Conservation (phyloP, 139 green algal genomes). For the Chlamydomonas eustigma region DNA sequence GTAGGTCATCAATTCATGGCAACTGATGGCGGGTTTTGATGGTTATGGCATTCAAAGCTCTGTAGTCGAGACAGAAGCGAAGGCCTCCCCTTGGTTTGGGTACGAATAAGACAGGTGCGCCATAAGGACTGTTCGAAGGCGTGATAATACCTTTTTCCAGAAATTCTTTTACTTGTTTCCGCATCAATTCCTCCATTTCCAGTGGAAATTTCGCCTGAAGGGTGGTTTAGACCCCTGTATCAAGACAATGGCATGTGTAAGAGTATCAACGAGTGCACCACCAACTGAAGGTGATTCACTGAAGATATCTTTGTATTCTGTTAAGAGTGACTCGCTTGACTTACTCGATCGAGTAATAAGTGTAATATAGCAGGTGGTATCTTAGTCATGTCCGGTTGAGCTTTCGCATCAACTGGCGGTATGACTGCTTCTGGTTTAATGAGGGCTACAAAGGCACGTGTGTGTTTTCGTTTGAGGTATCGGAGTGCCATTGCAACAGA, state of each 20-base stretch:
- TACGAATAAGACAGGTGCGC: slow-evolving; percentile 16
- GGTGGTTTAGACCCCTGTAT: not conserved
- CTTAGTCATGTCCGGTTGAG: too few species aligned
- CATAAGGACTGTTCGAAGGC: slow-evolving; percentile 45
- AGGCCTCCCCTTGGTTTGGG: slow-evolving; percentile 35
- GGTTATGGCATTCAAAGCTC: slow-evolving; percentile 24
- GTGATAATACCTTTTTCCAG: slow-evolving; percentile 47
- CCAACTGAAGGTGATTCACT: too few species aligned
- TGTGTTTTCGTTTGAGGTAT: too few species aligned
- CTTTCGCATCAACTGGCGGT: too few species aligned
- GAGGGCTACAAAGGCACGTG: too few species aligned
- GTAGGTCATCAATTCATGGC: slow-evolving; percentile 42
- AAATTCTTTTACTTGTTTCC: slow-evolving; percentile 42
- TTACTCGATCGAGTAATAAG: too few species aligned
- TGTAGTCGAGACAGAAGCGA: slow-evolving; percentile 42
- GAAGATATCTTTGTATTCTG: too few species aligned
- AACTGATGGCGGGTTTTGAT: slow-evolving; percentile 24
- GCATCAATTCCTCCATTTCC: slow-evolving; percentile 47
- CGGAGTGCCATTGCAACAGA: too few species aligned
- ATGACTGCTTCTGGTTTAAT: too few species aligned
- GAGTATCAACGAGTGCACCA: too few species aligned
- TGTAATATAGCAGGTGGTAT: too few species aligned
- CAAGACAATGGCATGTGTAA: not conserved
- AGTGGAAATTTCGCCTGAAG: not conserved
- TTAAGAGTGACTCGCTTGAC: too few species aligned